Evolutionary conservation across 202 grass and related monocot genomes (phyloP), one percentile per base, ranked within the genome.

Genomic region (Schoenoplectus triqueter): DNA sequence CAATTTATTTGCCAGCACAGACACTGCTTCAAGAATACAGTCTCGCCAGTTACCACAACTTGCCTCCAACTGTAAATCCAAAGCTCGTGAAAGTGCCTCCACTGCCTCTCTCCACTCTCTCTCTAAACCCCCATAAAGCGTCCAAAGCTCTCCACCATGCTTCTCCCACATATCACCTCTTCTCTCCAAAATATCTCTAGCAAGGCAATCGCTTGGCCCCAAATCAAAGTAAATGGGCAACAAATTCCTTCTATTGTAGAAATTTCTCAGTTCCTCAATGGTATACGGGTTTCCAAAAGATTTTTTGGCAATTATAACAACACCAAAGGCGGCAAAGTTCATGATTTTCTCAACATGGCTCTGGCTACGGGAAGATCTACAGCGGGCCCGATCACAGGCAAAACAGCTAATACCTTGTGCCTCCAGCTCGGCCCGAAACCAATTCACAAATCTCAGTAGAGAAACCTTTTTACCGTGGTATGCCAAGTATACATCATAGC

Each of bases 121-220:
- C 77, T 95, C 93, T 68, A 98, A 82, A 47, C 96, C 96, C 73
- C 93, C 96, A 83, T 98, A 98, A 62, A 92, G 86, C 93, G 95
- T 93, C 96, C 96, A 98, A 21, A 98, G 84, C 79, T 98, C 93
- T 82, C 96, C 96, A 41, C 96, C 96, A 89, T 98, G 88, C 84
- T 92, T 95, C 77, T 98, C 93, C 95, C 96, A 98, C 84, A 94
- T 56, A 44, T 95, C 95, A 83, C 96, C 96, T 82, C 96, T 92
- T 88, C 92, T 98, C 81, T 98, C 96, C 0, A 98, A 89, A 82
- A 98, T 94, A 86, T 98, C 96, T 74, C 96, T 98, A 62, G 96
- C 88, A 88, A 98, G 93, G 88, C 96, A 98, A 89, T 95, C 93
- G 56, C 78, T 85, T 75, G 87, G 81, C 52, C 89, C 84, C 87